Percentiles rank a stretch among this genome's conserved stretches.
phyloP scores from a whole-genome alignment of 495 filamentous ascomycete genomes.

The Aspergillus campestris region DNA sequence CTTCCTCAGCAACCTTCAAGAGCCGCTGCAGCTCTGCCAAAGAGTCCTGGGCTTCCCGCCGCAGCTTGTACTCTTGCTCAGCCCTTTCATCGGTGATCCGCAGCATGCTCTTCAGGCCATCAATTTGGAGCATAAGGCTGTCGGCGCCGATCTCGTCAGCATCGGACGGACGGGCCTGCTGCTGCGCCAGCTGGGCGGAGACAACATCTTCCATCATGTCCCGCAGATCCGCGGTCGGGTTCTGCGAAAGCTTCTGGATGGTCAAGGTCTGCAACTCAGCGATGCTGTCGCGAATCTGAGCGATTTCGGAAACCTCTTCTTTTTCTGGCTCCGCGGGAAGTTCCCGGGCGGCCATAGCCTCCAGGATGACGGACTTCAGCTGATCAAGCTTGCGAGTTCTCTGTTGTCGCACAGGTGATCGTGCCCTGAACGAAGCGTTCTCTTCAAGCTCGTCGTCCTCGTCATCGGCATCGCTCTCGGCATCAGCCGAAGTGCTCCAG shows the following conservation, averaged over 20 bases:
- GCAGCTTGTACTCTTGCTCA: conserved; percentile 53
- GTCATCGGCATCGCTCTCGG: conserved; percentile 42
- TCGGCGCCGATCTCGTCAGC: conserved; percentile 41
- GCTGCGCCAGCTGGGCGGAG: conserved; percentile 27
- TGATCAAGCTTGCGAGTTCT: conserved; percentile 78
- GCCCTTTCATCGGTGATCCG: conserved; percentile 40
- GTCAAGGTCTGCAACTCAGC: conserved; percentile 47
- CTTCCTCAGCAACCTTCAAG: conserved; percentile 67
- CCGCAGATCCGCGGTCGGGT: conserved; percentile 33
- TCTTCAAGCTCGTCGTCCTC: conserved; percentile 68
- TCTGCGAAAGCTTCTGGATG: conserved; percentile 30
- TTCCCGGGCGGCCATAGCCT: conserved; percentile 60
- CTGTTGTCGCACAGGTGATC: conserved; percentile 55
- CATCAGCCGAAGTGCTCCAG: conserved; percentile 45
- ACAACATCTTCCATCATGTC: conserved; percentile 41
- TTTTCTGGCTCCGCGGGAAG: conserved; percentile 24
- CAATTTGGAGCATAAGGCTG: conserved; percentile 45
- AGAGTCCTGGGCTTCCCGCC: conserved; percentile 64
- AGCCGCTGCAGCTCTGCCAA: conserved; percentile 61
- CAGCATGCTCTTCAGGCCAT: conserved; percentile 47
- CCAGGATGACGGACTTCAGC: conserved; percentile 69
- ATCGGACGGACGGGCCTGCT: conserved; percentile 27
- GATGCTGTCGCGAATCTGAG: conserved; percentile 48
- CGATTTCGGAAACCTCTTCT: conserved; percentile 32
- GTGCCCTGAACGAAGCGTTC: conserved; percentile 34